These are phyloP conservation scores for Pichia deserticola DNA, from an alignment of 805 yeast genomes.

Conservation along the genomic window DNA sequence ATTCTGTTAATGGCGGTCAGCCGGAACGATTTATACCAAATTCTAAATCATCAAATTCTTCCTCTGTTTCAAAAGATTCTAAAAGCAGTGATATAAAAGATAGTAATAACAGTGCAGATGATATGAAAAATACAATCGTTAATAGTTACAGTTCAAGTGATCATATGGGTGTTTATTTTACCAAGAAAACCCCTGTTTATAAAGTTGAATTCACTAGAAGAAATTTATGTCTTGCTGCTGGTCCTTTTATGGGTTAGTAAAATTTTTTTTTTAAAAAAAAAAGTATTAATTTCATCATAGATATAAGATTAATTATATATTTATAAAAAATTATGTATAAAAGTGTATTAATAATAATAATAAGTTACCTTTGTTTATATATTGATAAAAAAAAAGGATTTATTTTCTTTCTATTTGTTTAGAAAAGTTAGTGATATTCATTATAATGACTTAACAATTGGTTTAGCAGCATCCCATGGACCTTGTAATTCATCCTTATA, in stretches of 20 bases:
- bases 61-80: constrained; percentile 7
- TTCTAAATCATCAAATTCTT: constrained; percentile 12
- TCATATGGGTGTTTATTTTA: constrained; percentile 87
- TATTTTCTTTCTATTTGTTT: too few species aligned
- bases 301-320: too few species aligned
- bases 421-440: too few species aligned
- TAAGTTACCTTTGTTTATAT: too few species aligned
- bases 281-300: too few species aligned
- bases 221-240: constrained; percentile 88
- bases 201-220: constrained; percentile 88
- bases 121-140: constrained; percentile 31
- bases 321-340: background rate
- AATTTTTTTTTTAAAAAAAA: too few species aligned
- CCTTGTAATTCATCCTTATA: constrained; percentile 84
- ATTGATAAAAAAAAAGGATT: too few species aligned
- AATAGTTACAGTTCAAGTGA: constrained; percentile 57
- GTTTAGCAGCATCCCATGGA: constrained; percentile 89
- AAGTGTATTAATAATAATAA: background rate
- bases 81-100: constrained; percentile 41
- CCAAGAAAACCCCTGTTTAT: constrained; percentile 90
- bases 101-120: constrained; percentile 29
- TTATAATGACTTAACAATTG: constrained; percentile 38
- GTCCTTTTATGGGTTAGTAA: constrained; percentile 55
- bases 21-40: constrained; percentile 46
- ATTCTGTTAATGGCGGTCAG: constrained; percentile 24